phyloP scores from a whole-genome alignment of 495 filamentous ascomycete species.

The Chaetomium cochliodes region DNA sequence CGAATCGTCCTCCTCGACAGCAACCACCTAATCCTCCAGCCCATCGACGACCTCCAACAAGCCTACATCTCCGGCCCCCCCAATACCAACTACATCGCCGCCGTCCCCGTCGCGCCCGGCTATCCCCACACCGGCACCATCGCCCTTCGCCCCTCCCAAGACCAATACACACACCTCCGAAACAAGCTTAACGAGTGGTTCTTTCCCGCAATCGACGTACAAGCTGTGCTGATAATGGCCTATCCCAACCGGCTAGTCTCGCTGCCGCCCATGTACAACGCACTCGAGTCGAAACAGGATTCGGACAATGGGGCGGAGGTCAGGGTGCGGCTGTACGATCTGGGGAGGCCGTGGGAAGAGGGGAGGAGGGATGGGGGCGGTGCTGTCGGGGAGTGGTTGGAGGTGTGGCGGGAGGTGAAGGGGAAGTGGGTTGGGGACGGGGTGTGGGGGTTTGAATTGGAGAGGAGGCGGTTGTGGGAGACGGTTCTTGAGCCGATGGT shows the following conservation, averaged over 20 bases:
- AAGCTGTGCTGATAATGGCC: not conserved
- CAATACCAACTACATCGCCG: not conserved
- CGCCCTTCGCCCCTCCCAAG: not conserved
- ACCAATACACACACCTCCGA: not conserved
- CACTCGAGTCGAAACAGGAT: not conserved
- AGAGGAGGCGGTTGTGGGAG: not conserved
- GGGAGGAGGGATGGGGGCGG: not conserved
- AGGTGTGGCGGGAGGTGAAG: not conserved
- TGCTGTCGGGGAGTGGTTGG: not conserved
- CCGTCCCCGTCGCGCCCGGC: not conserved
- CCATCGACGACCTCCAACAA: constrained; percentile 43
- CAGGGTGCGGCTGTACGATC: not conserved
- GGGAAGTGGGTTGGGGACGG: not conserved
- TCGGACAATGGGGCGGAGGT: not conserved
- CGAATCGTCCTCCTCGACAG: constrained; percentile 44
- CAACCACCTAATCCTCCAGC: constrained; percentile 42
- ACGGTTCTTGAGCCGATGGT: not conserved
- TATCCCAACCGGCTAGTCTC: not conserved
- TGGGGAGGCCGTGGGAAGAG: not conserved
- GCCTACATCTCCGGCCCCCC: constrained; percentile 22
- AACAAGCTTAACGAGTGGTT: not conserved
- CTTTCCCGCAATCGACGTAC: not conserved
- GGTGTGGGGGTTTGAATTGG: not conserved
- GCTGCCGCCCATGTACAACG: not conserved
- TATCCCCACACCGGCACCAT: not conserved